Conservation (phyloP, 2,329 filamentous ascomycete species). For the Alternaria longipes region DNA sequence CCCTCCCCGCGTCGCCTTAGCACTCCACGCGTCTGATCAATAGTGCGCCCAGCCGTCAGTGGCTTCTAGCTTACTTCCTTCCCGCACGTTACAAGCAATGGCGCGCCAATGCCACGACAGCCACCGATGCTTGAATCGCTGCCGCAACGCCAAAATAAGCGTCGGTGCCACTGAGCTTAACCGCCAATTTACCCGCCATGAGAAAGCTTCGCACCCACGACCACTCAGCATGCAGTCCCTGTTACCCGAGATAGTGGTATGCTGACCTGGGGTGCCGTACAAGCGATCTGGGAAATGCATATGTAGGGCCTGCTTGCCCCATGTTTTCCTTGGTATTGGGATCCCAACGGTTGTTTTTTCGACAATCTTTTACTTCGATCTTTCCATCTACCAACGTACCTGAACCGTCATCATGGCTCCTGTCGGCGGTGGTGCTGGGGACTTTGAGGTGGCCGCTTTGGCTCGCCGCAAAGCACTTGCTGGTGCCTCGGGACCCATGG, state of each 20-base stretch:
- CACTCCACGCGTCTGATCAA: slow-evolving; percentile 1
- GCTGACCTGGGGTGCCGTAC: background rate
- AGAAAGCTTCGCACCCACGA: slow-evolving; percentile 4
- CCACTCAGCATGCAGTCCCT: slow-evolving; percentile 4
- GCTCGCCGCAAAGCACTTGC: slow-evolving; percentile 53
- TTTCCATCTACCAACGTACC: slow-evolving; percentile 2
- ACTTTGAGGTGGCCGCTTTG: slow-evolving; percentile 54
- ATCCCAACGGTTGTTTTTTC: slow-evolving; percentile 1
- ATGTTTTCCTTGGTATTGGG: slow-evolving; percentile 4
- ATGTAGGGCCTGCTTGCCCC: slow-evolving; percentile 9
- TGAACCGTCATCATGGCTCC: slow-evolving; percentile 48
- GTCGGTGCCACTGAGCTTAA: slow-evolving; percentile 16
- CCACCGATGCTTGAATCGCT: slow-evolving; percentile 9
- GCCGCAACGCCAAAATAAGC: slow-evolving; percentile 2
- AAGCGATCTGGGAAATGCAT: slow-evolving; percentile 8
- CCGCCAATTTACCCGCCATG: slow-evolving; percentile 11
- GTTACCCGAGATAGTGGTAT: slow-evolving; percentile 4
- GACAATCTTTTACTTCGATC: background rate
- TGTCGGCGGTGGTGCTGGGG: slow-evolving; percentile 42
- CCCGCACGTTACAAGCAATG: slow-evolving; percentile 3
- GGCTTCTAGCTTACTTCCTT: slow-evolving; percentile 1
- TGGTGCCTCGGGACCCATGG: slow-evolving; percentile 55
- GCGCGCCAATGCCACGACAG: background rate
- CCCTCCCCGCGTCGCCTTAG: background rate
- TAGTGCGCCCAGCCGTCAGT: slow-evolving; percentile 2